Conservation (phyloP, 306 rosid genomes). For the Begonia loranthoides region DNA sequence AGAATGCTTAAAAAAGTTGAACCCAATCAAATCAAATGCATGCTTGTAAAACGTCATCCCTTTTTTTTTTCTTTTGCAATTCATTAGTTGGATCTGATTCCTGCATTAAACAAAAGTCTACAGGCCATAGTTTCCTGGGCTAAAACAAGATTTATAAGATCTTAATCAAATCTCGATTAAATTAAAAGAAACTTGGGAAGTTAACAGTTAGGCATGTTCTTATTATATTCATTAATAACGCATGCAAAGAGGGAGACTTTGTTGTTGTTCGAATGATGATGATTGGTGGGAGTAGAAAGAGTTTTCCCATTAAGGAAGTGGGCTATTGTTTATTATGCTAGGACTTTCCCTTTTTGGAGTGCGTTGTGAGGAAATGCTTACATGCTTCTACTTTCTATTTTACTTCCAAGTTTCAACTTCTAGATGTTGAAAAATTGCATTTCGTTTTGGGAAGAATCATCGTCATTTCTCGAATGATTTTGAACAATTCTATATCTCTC, state of each 20-base stretch:
- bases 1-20: constrained; percentile 24
- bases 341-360: constrained; percentile 33
- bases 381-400: constrained; percentile 12
- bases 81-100: constrained; percentile 4
- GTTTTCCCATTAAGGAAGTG: constrained; percentile 22
- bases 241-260: no score
- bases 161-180: no score
- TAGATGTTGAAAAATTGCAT: no score
- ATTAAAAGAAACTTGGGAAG: no score
- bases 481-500: no score
- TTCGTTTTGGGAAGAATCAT: no score
- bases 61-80: neutral
- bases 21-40: constrained; percentile 16
- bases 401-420: no score
- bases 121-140: no score
- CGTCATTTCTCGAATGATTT: no score
- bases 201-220: no score
- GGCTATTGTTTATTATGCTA: constrained; percentile 9
- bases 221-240: no score
- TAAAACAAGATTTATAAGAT: no score
- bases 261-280: constrained; percentile 9
- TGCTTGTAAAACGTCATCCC: constrained; percentile 29
- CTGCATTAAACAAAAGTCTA: neutral
- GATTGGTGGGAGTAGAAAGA: constrained; percentile 14
- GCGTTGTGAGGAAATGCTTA: constrained; percentile 20